Evolutionary conservation across 352 stramenopile species (phyloP).

Genomic region (Phytophthora sp.): DNA sequence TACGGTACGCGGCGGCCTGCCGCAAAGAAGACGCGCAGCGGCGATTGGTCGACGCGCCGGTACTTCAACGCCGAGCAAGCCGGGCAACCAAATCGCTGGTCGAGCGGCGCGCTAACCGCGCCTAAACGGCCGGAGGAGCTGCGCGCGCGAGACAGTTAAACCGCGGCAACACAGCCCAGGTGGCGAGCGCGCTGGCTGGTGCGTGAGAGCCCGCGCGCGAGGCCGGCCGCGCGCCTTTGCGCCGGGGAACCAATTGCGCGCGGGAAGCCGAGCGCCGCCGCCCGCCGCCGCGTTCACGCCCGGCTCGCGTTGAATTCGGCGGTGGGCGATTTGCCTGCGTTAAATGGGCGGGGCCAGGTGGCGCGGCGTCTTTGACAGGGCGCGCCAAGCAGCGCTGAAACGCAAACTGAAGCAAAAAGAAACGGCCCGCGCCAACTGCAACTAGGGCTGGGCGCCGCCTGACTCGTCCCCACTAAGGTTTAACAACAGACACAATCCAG

Average conservation of each 20-base stretch:
- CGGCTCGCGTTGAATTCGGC: conserved; percentile 8
- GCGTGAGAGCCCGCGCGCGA: background rate
- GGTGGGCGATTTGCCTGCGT: conserved; percentile 5
- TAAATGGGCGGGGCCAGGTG: conserved; percentile 4
- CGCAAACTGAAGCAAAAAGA: conserved; percentile 31
- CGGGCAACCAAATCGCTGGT: background rate
- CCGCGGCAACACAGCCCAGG: background rate
- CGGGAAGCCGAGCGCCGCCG: too few species aligned
- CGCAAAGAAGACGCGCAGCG: background rate
- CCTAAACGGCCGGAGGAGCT: background rate
- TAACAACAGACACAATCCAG: conserved; percentile 23
- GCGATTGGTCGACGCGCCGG: background rate
- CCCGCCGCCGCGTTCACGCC: conserved; percentile 1
- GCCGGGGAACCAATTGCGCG: background rate
- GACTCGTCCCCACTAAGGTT: conserved; percentile 25
- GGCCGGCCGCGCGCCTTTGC: background rate
- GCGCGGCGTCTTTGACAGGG: conserved; percentile 16
- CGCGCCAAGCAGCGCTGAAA: conserved; percentile 26
- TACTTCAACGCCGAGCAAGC: background rate
- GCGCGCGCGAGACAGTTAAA: conserved; percentile 4
- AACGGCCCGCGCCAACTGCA: conserved; percentile 21
- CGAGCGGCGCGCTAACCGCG: background rate
- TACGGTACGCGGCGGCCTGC: background rate
- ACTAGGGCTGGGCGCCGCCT: conserved; percentile 17
- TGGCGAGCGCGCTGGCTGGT: background rate